A percentile compares a stretch with the other conserved stretches of the same genome.
phyloP scores from a whole-genome alignment of 176 grass and related monocot species.

The Rhynchospora breviuscula region DNA sequence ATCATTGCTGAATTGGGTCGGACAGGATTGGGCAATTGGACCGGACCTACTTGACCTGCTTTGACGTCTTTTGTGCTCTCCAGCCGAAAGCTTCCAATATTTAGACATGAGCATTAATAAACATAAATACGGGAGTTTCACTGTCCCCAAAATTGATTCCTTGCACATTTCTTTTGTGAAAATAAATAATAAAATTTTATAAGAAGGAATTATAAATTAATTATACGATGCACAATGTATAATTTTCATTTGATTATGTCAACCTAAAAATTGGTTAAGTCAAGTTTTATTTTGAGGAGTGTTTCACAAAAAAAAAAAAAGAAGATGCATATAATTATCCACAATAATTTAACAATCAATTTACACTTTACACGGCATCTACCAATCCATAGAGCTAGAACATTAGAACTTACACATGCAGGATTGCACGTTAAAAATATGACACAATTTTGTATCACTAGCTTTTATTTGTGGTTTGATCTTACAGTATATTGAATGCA shows the following conservation, averaged over 20 bases:
- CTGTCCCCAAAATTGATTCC: not conserved
- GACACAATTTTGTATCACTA: too few relatives aligned
- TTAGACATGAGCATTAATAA: not conserved
- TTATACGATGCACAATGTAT: not conserved
- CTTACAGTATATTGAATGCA: too few relatives aligned
- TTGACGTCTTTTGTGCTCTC: not conserved
- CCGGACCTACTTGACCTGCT: not conserved
- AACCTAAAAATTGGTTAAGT: not conserved
- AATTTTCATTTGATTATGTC: not conserved
- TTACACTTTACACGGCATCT: too few relatives aligned
- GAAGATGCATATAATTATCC: too few relatives aligned
- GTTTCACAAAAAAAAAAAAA: too few relatives aligned
- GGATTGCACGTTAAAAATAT: too few relatives aligned
- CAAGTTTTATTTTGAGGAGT: too few relatives aligned
- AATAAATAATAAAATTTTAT: not conserved
- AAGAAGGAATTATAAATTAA: not conserved
- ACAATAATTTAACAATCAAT: too few relatives aligned
- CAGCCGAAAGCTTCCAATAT: constrained; percentile 9
- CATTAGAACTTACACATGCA: too few relatives aligned
- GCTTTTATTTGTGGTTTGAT: too few relatives aligned
- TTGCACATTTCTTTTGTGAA: not conserved
- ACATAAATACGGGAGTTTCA: not conserved
- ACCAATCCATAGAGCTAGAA: too few relatives aligned
- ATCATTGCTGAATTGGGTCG: constrained; percentile 5
- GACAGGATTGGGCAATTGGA: not conserved